Conservation (phyloP, 2,329 filamentous ascomycete species). For the Polychaeton citri region DNA sequence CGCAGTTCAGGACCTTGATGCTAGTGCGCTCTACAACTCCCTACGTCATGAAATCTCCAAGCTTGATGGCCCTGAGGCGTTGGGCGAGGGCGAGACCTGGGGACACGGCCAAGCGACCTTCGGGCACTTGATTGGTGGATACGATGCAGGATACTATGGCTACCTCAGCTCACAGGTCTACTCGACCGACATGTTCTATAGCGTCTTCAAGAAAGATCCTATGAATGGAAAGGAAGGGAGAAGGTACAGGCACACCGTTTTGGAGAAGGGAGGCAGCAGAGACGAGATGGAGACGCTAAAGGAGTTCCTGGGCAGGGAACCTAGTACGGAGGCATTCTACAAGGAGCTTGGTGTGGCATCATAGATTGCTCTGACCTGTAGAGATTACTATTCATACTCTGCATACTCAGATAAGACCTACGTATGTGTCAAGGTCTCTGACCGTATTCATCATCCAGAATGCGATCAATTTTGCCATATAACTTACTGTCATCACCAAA, state of each 20-base stretch:
- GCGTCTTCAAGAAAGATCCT: slow-evolving; percentile 62
- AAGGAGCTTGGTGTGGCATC: slow-evolving; percentile 50
- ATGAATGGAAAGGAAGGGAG: slow-evolving; percentile 64
- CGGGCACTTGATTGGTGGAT: slow-evolving; percentile 70
- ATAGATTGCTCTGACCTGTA: no score
- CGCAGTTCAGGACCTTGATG: slow-evolving; percentile 52
- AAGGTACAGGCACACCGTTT: slow-evolving; percentile 62
- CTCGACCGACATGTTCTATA: slow-evolving; percentile 75
- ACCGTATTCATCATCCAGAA: no score
- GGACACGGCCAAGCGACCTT: slow-evolving; percentile 69
- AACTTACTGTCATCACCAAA: no score
- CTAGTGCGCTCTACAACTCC: slow-evolving; percentile 56
- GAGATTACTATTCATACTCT: no score
- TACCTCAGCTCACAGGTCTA: slow-evolving; percentile 61
- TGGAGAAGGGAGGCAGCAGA: slow-evolving; percentile 64
- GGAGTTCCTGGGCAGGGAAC: slow-evolving; percentile 65
- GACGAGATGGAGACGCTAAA: slow-evolving; percentile 71
- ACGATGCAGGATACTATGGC: slow-evolving; percentile 72
- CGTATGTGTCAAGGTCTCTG: no score
- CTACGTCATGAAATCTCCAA: slow-evolving; percentile 59
- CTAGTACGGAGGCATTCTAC: slow-evolving; percentile 68
- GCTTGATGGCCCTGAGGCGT: slow-evolving; percentile 58
- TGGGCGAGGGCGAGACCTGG: slow-evolving; percentile 45
- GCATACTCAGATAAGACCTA: no score
- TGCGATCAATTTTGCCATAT: no score